phyloP scores from a whole-genome alignment of 306 rosid species.

The Neltuma alba region DNA sequence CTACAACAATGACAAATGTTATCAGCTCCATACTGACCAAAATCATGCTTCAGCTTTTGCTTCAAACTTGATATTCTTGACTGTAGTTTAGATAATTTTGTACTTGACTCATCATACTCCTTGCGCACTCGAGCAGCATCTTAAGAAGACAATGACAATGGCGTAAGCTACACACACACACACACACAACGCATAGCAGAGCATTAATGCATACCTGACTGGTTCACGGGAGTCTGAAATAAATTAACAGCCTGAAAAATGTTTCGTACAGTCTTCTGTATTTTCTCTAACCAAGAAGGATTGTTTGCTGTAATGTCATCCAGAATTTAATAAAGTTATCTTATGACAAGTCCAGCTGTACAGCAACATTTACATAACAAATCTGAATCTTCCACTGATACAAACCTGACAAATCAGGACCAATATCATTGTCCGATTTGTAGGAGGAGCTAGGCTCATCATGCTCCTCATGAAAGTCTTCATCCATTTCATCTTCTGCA shows the following conservation, averaged over 20 bases:
- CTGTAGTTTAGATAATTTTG: slow-evolving; percentile 81
- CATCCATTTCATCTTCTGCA: slow-evolving; percentile 60
- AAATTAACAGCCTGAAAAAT: slow-evolving; percentile 73
- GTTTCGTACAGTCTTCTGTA: slow-evolving; percentile 70
- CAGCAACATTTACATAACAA: slow-evolving; percentile 30
- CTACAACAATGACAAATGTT: slow-evolving; percentile 28
- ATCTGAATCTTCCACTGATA: slow-evolving; percentile 26
- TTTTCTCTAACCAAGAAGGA: slow-evolving; percentile 89
- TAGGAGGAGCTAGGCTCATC: slow-evolving; percentile 66
- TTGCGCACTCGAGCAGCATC: slow-evolving; percentile 89
- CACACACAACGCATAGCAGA: slow-evolving; percentile 4
- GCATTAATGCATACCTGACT: slow-evolving; percentile 60
- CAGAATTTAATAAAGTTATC: slow-evolving; percentile 36
- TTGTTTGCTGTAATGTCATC: slow-evolving; percentile 57
- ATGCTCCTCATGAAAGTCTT: slow-evolving; percentile 57
- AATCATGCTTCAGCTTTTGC: slow-evolving; percentile 79
- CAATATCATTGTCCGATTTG: slow-evolving; percentile 60
- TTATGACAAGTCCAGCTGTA: slow-evolving; percentile 33
- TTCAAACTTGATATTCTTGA: slow-evolving; percentile 85
- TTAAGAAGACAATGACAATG: slow-evolving; percentile 48
- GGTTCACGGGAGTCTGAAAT: slow-evolving; percentile 91
- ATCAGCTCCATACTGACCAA: slow-evolving; percentile 68
- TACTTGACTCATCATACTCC: slow-evolving; percentile 90
- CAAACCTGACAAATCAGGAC: slow-evolving; percentile 76
- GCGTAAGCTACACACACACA: slow-evolving; percentile 29